These are phyloP conservation scores for Candida corydali DNA, from an alignment of 805 yeast genomes.

Conservation along the genomic window DNA sequence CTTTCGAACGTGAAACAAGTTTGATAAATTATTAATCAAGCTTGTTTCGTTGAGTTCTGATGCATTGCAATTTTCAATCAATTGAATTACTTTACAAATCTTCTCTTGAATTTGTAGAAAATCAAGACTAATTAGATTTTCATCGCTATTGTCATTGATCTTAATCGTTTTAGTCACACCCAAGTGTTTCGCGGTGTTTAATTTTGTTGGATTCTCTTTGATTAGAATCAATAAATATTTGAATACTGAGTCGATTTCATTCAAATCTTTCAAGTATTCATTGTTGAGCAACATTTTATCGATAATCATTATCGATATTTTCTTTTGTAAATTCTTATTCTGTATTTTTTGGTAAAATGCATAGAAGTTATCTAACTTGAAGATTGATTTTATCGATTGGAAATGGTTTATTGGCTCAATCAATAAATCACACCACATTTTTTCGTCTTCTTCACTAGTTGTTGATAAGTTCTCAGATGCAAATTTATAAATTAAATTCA, in stretches of 20 bases:
- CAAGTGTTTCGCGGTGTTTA: slow-evolving; percentile 34
- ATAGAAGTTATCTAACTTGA: slow-evolving; percentile 47
- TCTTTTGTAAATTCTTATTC: slow-evolving; percentile 47
- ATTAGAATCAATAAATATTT: slow-evolving; percentile 56
- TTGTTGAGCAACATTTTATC: slow-evolving; percentile 45
- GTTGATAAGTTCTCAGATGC: slow-evolving; percentile 38
- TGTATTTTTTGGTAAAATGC: slow-evolving; percentile 51
- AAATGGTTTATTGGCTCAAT: slow-evolving; percentile 47
- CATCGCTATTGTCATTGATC: slow-evolving; percentile 19
- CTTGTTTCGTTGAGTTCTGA: too few relatives aligned
- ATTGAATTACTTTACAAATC: slow-evolving; percentile 66
- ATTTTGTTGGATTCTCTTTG: slow-evolving; percentile 24
- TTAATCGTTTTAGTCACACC: slow-evolving; percentile 34
- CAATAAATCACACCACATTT: slow-evolving; percentile 44
- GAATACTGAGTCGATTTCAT: slow-evolving; percentile 57
- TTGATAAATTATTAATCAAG: slow-evolving; percentile 23
- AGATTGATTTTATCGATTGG: slow-evolving; percentile 34
- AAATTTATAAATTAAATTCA: slow-evolving; percentile 58
- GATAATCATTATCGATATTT: slow-evolving; percentile 59
- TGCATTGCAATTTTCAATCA: slow-evolving; percentile 40
- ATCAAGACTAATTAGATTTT: slow-evolving; percentile 29
- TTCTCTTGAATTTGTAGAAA: slow-evolving; percentile 50
- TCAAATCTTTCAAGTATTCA: slow-evolving; percentile 26
- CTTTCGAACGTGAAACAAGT: slow-evolving; percentile 32
- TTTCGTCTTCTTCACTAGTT: slow-evolving; percentile 20